phyloP scores from a whole-genome alignment of 1,284 basidiomycete genomes.

The Sutorius eximius region DNA sequence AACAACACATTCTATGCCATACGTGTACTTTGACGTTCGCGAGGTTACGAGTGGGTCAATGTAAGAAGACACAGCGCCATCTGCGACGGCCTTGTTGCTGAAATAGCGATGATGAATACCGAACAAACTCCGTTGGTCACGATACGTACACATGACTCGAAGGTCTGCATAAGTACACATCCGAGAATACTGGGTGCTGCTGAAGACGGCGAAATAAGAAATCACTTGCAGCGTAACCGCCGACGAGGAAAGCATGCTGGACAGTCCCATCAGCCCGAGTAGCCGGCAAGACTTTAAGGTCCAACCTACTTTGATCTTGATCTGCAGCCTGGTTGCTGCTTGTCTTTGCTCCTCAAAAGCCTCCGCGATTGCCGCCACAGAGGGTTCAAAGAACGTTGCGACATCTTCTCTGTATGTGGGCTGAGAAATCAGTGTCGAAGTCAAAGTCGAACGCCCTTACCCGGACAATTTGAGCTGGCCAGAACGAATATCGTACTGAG shows the following conservation, averaged over 20 bases:
- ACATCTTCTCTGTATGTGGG: slow-evolving; percentile 36
- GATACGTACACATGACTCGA: slow-evolving; percentile 38
- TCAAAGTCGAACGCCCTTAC: slow-evolving; percentile 21
- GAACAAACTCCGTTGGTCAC: not conserved
- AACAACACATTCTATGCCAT: slow-evolving; percentile 36
- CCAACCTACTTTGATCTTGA: slow-evolving; percentile 33
- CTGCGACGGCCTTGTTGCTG: slow-evolving; percentile 57
- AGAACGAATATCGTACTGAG: slow-evolving; percentile 40
- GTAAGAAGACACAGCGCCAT: slow-evolving; percentile 53
- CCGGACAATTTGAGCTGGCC: slow-evolving; percentile 48
- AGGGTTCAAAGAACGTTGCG: slow-evolving; percentile 47
- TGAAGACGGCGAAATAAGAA: slow-evolving; percentile 44
- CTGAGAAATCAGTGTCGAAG: not conserved
- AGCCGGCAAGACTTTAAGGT: not conserved
- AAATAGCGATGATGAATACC: not conserved
- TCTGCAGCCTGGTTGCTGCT: slow-evolving; percentile 16
- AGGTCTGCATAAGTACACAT: slow-evolving; percentile 38
- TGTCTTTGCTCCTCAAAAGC: slow-evolving; percentile 39
- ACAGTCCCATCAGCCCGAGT: not conserved
- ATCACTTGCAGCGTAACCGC: slow-evolving; percentile 52
- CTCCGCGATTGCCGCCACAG: slow-evolving; percentile 41
- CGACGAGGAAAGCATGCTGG: slow-evolving; percentile 33
- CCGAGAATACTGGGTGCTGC: slow-evolving; percentile 26
- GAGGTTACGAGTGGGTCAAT: slow-evolving; percentile 48
- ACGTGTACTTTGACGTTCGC: slow-evolving; percentile 43